A percentile compares a stretch with the other conserved stretches of the same genome.
phyloP scores from a whole-genome alignment of 73 alveolate genomes.

The Tetrahymena borealis region DNA sequence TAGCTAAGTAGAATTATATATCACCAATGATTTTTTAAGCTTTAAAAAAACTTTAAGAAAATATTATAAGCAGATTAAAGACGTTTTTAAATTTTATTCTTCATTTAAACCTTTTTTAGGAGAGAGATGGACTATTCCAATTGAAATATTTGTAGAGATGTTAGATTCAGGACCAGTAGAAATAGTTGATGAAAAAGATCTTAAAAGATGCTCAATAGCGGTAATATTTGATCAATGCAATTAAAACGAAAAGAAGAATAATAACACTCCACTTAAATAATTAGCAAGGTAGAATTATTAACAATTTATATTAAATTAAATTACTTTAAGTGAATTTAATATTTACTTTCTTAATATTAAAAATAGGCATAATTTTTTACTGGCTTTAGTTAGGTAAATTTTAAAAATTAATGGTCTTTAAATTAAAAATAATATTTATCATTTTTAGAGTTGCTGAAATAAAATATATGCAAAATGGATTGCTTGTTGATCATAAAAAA shows the following conservation, averaged over 20 bases:
- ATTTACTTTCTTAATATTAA: no score
- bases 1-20: constrained; percentile 40
- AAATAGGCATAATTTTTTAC: not conserved
- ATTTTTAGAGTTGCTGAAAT: not conserved
- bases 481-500: not conserved
- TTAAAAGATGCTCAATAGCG: not conserved
- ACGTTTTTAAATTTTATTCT: constrained; percentile 43
- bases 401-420: not conserved
- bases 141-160: not conserved
- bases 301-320: not conserved
- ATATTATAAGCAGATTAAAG: constrained; percentile 37
- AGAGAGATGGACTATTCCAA: not conserved
- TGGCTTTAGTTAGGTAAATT: not conserved
- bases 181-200: not conserved
- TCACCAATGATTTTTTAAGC: constrained; percentile 17
- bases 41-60: constrained; percentile 31
- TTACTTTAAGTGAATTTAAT: no score
- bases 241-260: not conserved
- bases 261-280: not conserved
- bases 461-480: not conserved
- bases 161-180: not conserved
- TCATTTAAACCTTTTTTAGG: constrained; percentile 6
- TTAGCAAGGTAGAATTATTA: not conserved
- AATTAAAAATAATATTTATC: not conserved
- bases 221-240: not conserved